Evolutionary conservation across 2,329 filamentous ascomycete genomes (phyloP), one percentile per base, ranked within the genome.

Genomic region (Epichloe amarillans): DNA sequence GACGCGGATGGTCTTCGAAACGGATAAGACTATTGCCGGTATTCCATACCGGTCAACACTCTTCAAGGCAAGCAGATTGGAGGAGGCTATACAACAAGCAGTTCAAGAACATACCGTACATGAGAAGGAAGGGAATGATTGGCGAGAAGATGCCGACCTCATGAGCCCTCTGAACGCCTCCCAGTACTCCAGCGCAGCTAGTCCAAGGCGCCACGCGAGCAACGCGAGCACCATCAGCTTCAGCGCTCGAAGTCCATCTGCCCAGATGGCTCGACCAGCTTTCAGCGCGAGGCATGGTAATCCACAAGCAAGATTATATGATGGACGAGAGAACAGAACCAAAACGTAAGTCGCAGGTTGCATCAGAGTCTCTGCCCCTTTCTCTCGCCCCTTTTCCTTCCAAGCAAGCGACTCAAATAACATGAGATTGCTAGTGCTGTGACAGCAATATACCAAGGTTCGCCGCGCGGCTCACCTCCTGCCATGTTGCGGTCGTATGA

Each of bases 21-120:
- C 93, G 5, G 93, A 98, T 72, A 98, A 98, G 73, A 97, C 91
- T 4, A 86, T 98, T 59, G 88, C 87, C 36, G 93, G 93, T 11
- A 95, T 98, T 53, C 93, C 93, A 0, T 96, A 94, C 64, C 84
- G 89, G 37, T 88, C 87, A 5, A 98, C 93, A 0, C 70, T 98
- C 30, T 98, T 97, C 79, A 98, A 98, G 69, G 93, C 93, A 11
- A 95, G 88, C 40, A 91, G 88, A 66, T 74, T 98, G 45, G 91
- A 98, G 66, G 88, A 96, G 58, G 91, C 90, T 2, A 97, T 97
- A 60, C 82, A 81, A 63, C 86, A 94, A 59, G 89, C 86, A 57
- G 91, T 97, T 6, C 75, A 84, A 53, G 87, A 95, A 62, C 84
- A 90, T 64, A 96, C 90, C 0, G 71, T 89, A 8, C 83, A 80